Evolutionary conservation across 2,329 filamentous ascomycete species (phyloP).

Genomic region (Colletotrichum filicis): DNA sequence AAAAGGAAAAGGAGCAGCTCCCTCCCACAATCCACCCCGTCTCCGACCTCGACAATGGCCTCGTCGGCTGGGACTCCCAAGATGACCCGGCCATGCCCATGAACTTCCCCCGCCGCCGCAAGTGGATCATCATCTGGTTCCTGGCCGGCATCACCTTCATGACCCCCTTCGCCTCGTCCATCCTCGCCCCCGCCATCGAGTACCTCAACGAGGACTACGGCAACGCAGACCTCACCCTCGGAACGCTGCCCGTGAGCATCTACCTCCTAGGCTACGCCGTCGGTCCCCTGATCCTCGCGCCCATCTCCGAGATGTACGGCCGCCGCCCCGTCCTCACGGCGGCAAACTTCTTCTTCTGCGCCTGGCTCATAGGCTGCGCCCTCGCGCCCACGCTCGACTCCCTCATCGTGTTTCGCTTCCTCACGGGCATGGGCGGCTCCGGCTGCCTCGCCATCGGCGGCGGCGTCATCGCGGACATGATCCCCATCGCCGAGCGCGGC

Average conservation of each 20-base stretch:
- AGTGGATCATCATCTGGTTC: conserved; percentile 67
- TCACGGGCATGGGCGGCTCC: conserved; percentile 68
- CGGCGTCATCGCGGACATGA: conserved; percentile 66
- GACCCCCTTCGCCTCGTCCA: conserved; percentile 73
- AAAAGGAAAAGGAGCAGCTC: conserved; percentile 44
- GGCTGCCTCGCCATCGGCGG: conserved; percentile 65
- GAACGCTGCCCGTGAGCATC: conserved; percentile 68
- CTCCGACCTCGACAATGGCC: conserved; percentile 60
- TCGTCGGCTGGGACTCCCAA: conserved; percentile 70
- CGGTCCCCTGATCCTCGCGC: conserved; percentile 67
- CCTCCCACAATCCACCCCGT: conserved; percentile 53
- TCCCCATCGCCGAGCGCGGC: conserved; percentile 58
- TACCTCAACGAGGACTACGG: conserved; percentile 58
- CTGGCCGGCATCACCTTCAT: conserved; percentile 72
- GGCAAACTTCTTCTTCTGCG: conserved; percentile 69
- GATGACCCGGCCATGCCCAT: conserved; percentile 68
- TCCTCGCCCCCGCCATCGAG: conserved; percentile 61
- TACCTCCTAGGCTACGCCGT: conserved; percentile 70
- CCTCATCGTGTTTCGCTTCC: conserved; percentile 69
- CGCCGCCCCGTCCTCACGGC: conserved; percentile 64
- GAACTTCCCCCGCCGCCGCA: conserved; percentile 65
- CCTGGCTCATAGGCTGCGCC: conserved; percentile 74
- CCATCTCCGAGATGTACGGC: conserved; percentile 73
- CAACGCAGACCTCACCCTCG: conserved; percentile 53
- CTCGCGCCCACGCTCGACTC: conserved; percentile 63